Conservation (phyloP, 108 stramenopile species). For the Cylindrotheca closterium region DNA sequence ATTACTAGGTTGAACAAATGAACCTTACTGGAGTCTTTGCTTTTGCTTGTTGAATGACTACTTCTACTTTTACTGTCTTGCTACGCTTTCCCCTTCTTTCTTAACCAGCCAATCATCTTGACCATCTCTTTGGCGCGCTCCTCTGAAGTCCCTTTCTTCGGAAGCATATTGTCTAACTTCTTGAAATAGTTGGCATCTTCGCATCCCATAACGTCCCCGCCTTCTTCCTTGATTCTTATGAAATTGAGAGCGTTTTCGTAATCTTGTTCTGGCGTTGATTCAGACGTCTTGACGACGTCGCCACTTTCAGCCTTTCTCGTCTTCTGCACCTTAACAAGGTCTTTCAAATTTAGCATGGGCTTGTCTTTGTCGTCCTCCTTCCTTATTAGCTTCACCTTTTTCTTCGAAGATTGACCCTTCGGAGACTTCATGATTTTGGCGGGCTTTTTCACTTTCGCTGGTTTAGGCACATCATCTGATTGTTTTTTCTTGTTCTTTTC, state of each 20-base stretch:
- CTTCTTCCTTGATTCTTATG: not conserved
- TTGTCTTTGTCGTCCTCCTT: not conserved
- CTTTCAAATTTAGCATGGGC: not conserved
- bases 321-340: slow-evolving; percentile 9
- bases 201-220: not conserved
- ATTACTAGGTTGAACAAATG: too few relatives aligned
- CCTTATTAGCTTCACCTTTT: not conserved
- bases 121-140: slow-evolving; percentile 28
- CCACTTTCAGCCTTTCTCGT: not conserved
- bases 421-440: not conserved
- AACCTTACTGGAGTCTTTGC: too few relatives aligned
- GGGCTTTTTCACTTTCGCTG: slow-evolving; percentile 17
- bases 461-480: slow-evolving; percentile 23
- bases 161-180: slow-evolving; percentile 27
- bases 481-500: slow-evolving; percentile 8
- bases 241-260: slow-evolving; percentile 16
- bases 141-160: slow-evolving; percentile 7
- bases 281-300: not conserved
- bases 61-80: not conserved
- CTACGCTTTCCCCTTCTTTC: slow-evolving; percentile 23
- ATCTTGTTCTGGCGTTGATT: slow-evolving; percentile 9
- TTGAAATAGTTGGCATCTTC: slow-evolving; percentile 19
- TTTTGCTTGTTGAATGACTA: too few relatives aligned
- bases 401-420: not conserved
- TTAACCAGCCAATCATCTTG: slow-evolving; percentile 17